Evolutionary conservation across 23 red algal genomes (phyloP).

Genomic region (Pyropia yezoensis): DNA sequence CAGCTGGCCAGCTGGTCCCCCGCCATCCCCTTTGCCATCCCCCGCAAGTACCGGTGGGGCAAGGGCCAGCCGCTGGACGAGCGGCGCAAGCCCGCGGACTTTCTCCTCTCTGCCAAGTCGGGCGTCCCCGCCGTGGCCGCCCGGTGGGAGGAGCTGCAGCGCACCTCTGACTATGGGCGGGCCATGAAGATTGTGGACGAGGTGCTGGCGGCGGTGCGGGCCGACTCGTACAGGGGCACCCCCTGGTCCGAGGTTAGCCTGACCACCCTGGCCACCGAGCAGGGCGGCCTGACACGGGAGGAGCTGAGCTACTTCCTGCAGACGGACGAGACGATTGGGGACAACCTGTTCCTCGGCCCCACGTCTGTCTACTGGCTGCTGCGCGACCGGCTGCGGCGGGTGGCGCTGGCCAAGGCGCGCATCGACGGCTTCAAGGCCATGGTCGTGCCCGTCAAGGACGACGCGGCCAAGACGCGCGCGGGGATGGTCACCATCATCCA

Average conservation of each 20-base stretch:
- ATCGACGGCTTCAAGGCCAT: neutral
- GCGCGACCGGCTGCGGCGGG: too few species aligned
- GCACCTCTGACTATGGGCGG: neutral
- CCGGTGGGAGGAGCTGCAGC: conserved; percentile 3
- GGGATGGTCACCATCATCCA: conserved; percentile 38
- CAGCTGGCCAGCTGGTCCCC: conserved; percentile 6
- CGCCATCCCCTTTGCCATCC: conserved; percentile 18
- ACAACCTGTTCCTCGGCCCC: too few species aligned
- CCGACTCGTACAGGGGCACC: conserved; percentile 7
- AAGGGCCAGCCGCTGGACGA: neutral
- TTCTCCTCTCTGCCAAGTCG: conserved; percentile 7
- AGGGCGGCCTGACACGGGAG: conserved; percentile 26
- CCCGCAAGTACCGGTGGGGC: conserved; percentile 11
- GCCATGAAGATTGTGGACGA: conserved; percentile 46
- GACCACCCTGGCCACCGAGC: conserved; percentile 1
- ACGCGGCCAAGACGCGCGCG: conserved; percentile 10
- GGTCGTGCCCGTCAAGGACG: conserved; percentile 14
- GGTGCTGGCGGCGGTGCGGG: conserved; percentile 6
- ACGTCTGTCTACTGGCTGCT: too few species aligned
- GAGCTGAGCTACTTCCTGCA: conserved; percentile 10
- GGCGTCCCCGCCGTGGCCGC: conserved; percentile 8
- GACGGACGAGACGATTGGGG: neutral
- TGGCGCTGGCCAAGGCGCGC: too few species aligned
- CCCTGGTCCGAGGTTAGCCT: conserved; percentile 22
- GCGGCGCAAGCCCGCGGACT: neutral